These are phyloP conservation scores for Lodderomyces orthopsilosis DNA, from an alignment of 1,139 yeast genomes.

Conservation along the genomic window DNA sequence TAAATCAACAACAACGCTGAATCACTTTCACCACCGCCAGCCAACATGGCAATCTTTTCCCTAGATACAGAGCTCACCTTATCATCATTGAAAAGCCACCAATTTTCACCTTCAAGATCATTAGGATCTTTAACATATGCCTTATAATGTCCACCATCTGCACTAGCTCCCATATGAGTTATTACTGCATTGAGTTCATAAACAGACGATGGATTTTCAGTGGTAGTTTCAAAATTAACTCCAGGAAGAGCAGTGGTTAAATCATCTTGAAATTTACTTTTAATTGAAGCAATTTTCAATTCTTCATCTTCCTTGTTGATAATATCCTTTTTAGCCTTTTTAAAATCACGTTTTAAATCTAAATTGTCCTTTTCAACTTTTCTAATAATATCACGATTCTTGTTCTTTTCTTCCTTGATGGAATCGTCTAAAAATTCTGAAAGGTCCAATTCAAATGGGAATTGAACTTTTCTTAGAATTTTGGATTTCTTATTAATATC, in stretches of 20 bases:
- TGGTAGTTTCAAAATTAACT: slow-evolving; percentile 36
- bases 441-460: slow-evolving; percentile 89
- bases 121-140: slow-evolving; percentile 73
- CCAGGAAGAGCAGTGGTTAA: slow-evolving; percentile 38
- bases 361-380: slow-evolving; percentile 72
- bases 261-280: slow-evolving; percentile 45
- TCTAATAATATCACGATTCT: slow-evolving; percentile 74
- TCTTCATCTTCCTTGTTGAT: slow-evolving; percentile 41
- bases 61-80: slow-evolving; percentile 74
- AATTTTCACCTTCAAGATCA: slow-evolving; percentile 63
- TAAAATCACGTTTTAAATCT: slow-evolving; percentile 72
- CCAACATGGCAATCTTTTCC: slow-evolving; percentile 76
- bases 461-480: slow-evolving; percentile 87
- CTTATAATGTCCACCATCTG: slow-evolving; percentile 97
- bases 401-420: slow-evolving; percentile 62
- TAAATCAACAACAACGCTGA: slow-evolving; percentile 87
- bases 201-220: slow-evolving; percentile 84
- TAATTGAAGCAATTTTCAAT: slow-evolving; percentile 44
- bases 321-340: slow-evolving; percentile 54
- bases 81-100: slow-evolving; percentile 97
- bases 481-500: slow-evolving; percentile 89
- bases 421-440: slow-evolving; percentile 81
- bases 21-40: slow-evolving; percentile 98
- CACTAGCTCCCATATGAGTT: slow-evolving; percentile 93
- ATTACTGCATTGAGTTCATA: slow-evolving; percentile 81